Base-by-base conservation (phyloP, 2,329 filamentous ascomycete genomes). In the Cercospora berteroae region DNA sequence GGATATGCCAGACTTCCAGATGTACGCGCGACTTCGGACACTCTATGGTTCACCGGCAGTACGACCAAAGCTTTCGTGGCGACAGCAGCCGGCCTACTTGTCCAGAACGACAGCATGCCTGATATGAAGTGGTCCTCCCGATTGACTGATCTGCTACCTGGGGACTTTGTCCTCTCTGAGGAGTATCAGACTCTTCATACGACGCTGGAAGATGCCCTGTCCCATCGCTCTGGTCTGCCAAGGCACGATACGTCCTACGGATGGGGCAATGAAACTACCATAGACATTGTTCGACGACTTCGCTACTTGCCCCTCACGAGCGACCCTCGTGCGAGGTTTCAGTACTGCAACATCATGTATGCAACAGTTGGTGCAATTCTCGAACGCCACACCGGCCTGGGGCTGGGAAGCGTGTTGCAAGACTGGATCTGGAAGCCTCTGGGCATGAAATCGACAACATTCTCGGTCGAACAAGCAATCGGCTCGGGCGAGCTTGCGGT, bases 301-400 rank as follows among this genome's bases (percentile, higher is more conserved):
- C 78, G 85, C 4, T 72, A 84, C 68, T 74, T 87, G 13, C 79
- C 81, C 2, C 69, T 83, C 68, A 78, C 78, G 0, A 74, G 75
- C 7, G 81, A 84, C 69, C 79, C 83, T 5, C 79, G 86, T 1
- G 78, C 79, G 1, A 77, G 71, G 60, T 86, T 78, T 65, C 78
- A 82, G 65, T 87, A 87, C 72, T 81, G 79, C 72, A 86, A 87
- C 72, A 75, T 81, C 66, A 85, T 86, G 80, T 87, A 79, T 71
- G 77, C 76, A 0, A 78, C 79, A 1, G 78, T 81, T 3, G 80
- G 80, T 4, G 77, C 84, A 67, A 77, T 85, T 0, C 72, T 86
- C 13, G 82, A 85, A 69, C 79, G 73, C 0, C 65, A 83, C 3
- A 80, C 78, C 0, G 79, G 79, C 0, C 69, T 70, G 8, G 73